Base-by-base conservation (phyloP, 192 early-diverging fungal species). In the Mortierella claussenii region DNA sequence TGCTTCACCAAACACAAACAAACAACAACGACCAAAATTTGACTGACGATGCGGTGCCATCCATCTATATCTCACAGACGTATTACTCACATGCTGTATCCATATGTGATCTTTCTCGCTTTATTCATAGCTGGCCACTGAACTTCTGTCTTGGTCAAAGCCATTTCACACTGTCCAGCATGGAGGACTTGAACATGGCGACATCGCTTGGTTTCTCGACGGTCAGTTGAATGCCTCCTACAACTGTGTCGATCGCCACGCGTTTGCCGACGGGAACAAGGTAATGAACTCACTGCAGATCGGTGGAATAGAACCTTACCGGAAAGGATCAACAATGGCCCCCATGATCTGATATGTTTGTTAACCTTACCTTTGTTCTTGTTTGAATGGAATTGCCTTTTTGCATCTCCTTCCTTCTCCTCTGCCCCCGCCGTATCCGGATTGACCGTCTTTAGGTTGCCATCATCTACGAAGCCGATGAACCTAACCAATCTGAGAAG, bases 181-280 rank as follows among this genome's bases (percentile, higher is more conserved):
- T 42, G 95, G 96, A 30, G 82, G 81, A 47, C 93, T 97, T 68
- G 78, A 89, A 28, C 83, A 90, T 45, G 97, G 97, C 52, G 90
- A 98, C 80, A 88, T 93, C 65, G 88, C 94, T 32, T 98, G 97
- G 97, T 98, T 98, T 85, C 81, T 87, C 32, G 91, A 93, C 65
- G 97, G 97, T 43, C 80, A 92, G 68, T 84, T 98, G 66, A 98
- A 98, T 73, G 93, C 90, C n/a, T 87, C 91, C 28, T 93, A 93
- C 86, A 98, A 98, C 88, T 97, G 95, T 83, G 91, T 98, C 32
- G 97, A 98, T 79, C 91, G 97, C 45, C 94, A 95, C 81, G 97
- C 96, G 32, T 49, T 87, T 23, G 63, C 80, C 45, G 83, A 91
- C 60, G 96, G 96, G 17, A 82, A 89, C 69, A 87, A 87, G 76